Percentiles rank a stretch among this genome's conserved stretches.
Evolutionary conservation across 2,329 filamentous ascomycete genomes (phyloP).

Genomic region (Aspergillus sp.): DNA sequence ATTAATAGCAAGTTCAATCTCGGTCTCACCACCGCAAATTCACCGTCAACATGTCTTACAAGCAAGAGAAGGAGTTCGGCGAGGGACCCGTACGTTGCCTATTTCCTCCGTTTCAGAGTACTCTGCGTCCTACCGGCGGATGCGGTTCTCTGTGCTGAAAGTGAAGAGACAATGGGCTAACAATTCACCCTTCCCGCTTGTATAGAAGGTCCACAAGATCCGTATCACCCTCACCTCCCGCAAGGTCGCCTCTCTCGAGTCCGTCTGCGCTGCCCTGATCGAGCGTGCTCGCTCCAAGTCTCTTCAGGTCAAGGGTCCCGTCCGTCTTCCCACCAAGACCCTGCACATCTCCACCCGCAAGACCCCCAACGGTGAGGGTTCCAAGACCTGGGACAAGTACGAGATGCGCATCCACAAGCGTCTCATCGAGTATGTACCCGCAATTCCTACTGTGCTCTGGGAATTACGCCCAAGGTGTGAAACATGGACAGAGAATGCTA

Average conservation of each 20-base stretch:
- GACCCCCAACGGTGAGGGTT: conserved; percentile 99
- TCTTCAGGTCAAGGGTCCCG: conserved; percentile 96
- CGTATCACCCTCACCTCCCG: conserved; percentile 95
- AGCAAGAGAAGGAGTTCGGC: conserved; percentile 90
- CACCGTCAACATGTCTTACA: conserved; percentile 77
- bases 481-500: conserved; percentile 6
- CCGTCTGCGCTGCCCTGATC: conserved; percentile 97
- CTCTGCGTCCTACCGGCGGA: neutral
- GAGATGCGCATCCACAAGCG: conserved; percentile 99
- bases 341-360: conserved; percentile 97
- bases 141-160: neutral
- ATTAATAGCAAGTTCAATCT: conserved; percentile 22
- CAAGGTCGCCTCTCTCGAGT: conserved; percentile 95
- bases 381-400: conserved; percentile 98
- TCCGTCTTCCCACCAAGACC: conserved; percentile 95
- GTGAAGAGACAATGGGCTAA: conserved; percentile 14
- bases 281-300: conserved; percentile 99
- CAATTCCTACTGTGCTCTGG: neutral
- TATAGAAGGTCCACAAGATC: conserved; percentile 91
- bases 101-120: neutral
- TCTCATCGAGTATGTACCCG: conserved; percentile 76
- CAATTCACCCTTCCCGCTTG: conserved; percentile 12
- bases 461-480: too few species aligned
- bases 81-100: conserved; percentile 71
- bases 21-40: conserved; percentile 33